Percentiles rank a stretch among this genome's conserved stretches.
phyloP scores from a whole-genome alignment of 2,329 filamentous ascomycete species.

The Lachnellula hyalina region DNA sequence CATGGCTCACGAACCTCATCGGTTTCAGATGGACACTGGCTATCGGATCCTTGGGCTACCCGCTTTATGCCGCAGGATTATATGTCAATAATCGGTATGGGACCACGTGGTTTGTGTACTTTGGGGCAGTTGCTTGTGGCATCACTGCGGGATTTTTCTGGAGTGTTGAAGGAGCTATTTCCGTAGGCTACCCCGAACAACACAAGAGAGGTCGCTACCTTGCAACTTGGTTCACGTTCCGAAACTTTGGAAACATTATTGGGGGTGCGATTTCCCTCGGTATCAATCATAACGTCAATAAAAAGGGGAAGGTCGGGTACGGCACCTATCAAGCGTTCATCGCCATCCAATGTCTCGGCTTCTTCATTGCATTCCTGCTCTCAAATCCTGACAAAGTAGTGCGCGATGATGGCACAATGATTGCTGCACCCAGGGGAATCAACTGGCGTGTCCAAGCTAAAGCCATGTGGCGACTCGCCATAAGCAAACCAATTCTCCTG shows the following conservation, averaged over 20 bases:
- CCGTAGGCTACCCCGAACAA: slow-evolving; percentile 64
- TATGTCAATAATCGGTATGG: slow-evolving; percentile 68
- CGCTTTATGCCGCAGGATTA: slow-evolving; percentile 62
- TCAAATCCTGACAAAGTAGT: slow-evolving; percentile 57
- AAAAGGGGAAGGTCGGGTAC: slow-evolving; percentile 62
- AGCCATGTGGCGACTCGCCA: slow-evolving; percentile 51
- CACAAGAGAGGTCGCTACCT: slow-evolving; percentile 55
- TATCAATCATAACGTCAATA: slow-evolving; percentile 50
- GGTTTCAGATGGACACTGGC: slow-evolving; percentile 66
- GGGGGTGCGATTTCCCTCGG: slow-evolving; percentile 66
- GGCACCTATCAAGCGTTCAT: slow-evolving; percentile 65
- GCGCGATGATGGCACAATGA: slow-evolving; percentile 51
- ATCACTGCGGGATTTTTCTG: slow-evolving; percentile 59
- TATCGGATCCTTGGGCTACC: slow-evolving; percentile 64
- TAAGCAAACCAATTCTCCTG: slow-evolving; percentile 53
- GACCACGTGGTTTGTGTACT: slow-evolving; percentile 59
- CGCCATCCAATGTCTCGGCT: slow-evolving; percentile 58
- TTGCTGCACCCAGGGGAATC: slow-evolving; percentile 48
- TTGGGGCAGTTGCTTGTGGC: slow-evolving; percentile 65
- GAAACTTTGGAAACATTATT: slow-evolving; percentile 59
- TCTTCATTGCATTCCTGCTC: slow-evolving; percentile 56
- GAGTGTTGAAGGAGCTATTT: slow-evolving; percentile 68
- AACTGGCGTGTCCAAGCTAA: slow-evolving; percentile 55
- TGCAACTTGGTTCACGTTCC: slow-evolving; percentile 59
- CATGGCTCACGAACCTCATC: slow-evolving; percentile 53